Evolutionary conservation across 345 rosid species (phyloP).

Genomic region (Nephelium lappaceum): DNA sequence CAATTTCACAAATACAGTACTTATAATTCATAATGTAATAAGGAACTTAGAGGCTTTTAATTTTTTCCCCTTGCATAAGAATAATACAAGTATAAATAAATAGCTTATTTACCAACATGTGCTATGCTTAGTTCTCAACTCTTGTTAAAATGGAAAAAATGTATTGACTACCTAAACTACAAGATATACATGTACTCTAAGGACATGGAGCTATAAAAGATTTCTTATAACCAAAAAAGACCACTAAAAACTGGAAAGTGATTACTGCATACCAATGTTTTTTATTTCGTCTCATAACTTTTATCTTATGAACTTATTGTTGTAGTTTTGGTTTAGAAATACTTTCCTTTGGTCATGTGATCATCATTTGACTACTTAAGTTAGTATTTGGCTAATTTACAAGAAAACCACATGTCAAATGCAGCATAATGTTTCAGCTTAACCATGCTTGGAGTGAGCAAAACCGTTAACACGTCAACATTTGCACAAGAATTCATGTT

Average conservation of each 20-base stretch:
- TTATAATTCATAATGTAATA: not conserved
- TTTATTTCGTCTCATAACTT: not conserved
- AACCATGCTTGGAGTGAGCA: not conserved
- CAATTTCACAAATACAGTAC: slow-evolving; percentile 7
- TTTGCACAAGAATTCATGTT: not conserved
- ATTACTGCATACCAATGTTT: not conserved
- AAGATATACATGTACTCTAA: not conserved
- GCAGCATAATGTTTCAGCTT: not conserved
- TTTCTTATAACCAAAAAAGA: not conserved
- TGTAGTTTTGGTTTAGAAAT: not conserved
- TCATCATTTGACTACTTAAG: not conserved
- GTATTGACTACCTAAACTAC: not conserved
- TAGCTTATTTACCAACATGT: not conserved
- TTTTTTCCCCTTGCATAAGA: not conserved
- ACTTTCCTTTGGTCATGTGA: not conserved
- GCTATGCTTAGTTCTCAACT: not conserved
- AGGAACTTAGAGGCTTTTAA: not conserved
- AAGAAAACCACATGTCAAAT: not conserved
- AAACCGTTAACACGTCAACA: not conserved
- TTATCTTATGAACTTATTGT: not conserved
- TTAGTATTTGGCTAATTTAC: not conserved
- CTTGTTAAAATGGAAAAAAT: not conserved
- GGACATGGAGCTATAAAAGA: not conserved
- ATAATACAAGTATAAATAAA: not conserved
- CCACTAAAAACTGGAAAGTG: not conserved